Evolutionary conservation across 2,329 filamentous ascomycete genomes (phyloP).

Genomic region (Apiospora arundinis): DNA sequence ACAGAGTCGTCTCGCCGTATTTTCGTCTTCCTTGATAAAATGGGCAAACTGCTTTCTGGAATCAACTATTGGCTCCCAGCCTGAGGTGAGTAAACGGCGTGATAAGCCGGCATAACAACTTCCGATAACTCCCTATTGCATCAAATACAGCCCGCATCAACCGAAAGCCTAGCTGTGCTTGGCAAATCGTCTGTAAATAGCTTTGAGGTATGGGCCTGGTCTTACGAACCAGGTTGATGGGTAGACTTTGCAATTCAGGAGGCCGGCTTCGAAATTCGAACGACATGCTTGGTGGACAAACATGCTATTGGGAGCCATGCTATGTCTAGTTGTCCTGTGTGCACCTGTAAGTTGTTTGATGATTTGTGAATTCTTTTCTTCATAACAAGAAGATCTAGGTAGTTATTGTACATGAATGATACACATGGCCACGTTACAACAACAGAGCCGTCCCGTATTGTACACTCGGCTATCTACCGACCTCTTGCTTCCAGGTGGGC

Average conservation of each 20-base stretch:
- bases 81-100: too few species aligned
- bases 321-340: too few species aligned
- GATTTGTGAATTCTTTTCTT: neutral
- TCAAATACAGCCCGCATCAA: neutral
- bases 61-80: neutral
- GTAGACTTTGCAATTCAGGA: neutral
- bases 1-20: neutral
- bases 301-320: neutral
- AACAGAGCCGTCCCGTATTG: neutral
- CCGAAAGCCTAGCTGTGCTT: neutral
- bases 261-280: neutral
- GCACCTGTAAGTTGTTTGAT: too few species aligned
- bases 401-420: neutral
- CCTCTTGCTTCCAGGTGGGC: conserved; percentile 22
- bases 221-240: too few species aligned
- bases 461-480: neutral
- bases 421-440: neutral
- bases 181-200: neutral
- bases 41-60: neutral
- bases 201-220: neutral
- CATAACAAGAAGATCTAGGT: neutral
- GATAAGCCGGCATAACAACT: neutral
- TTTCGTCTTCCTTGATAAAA: neutral
- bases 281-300: neutral
- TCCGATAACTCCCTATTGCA: neutral